phyloP scores from a whole-genome alignment of 805 yeast genomes.

The Suhomyces emberorum region DNA sequence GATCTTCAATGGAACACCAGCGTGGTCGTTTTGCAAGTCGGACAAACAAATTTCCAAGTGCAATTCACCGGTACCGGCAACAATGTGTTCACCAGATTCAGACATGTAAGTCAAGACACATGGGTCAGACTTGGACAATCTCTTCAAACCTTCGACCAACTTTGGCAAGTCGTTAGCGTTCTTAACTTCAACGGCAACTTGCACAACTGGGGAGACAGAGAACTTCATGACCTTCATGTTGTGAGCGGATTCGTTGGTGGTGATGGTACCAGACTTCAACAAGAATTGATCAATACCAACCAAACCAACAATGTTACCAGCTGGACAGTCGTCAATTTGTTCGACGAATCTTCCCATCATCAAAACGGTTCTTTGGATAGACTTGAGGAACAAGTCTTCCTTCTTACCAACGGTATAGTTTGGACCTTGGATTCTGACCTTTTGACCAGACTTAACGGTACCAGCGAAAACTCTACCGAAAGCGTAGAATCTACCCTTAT shows the following conservation, averaged over 20 bases:
- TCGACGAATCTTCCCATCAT: conserved; percentile 99
- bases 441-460: conserved; percentile 98
- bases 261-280: conserved; percentile 98
- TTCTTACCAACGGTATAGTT: conserved; percentile 98
- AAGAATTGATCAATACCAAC: conserved; percentile 99
- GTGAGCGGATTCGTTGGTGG: conserved; percentile 96
- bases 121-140: conserved; percentile 99
- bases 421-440: conserved; percentile 99
- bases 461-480: conserved; percentile 99
- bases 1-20: conserved; percentile 97
- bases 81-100: conserved; percentile 98
- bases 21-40: conserved; percentile 98
- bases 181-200: conserved; percentile 99
- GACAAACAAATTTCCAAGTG: conserved; percentile 96
- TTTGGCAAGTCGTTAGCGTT: conserved; percentile 99
- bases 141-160: conserved; percentile 99
- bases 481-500: conserved; percentile 99
- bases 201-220: conserved; percentile 99
- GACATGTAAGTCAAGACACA: conserved; percentile 87
- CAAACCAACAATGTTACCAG: conserved; percentile 99
- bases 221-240: conserved; percentile 99
- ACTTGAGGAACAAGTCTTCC: conserved; percentile 95
- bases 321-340: conserved; percentile 99
- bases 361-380: conserved; percentile 97
- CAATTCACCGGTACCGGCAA: conserved; percentile 99